Evolutionary conservation across 2,329 filamentous ascomycete genomes (phyloP), one percentile per base, ranked within the genome.

Genomic region (Bipolaris sorokiniana): DNA sequence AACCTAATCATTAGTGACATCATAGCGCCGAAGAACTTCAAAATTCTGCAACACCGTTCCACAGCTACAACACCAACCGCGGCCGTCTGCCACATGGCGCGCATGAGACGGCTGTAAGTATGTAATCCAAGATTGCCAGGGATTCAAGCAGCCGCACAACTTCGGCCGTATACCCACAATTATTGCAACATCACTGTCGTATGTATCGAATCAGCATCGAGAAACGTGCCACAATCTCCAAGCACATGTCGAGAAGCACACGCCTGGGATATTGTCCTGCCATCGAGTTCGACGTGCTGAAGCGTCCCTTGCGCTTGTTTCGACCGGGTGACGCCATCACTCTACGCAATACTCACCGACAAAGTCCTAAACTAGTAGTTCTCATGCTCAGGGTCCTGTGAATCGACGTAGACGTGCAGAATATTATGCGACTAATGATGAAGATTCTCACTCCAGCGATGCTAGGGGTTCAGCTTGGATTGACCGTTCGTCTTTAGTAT

Each of bases 81-180:
- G 67, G 69, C 66, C 69, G 70, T 67, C 58, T 63, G 60, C 44
- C 50, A 62, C 58, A 62, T 64, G 56, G 60, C 51, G 48, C 56
- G 64, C 60, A 62, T 64, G 61, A 59, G 60, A 59, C 59, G 58
- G 57, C 50, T 54, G 56, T 50, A 37, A 36, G 58, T 56, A 48
- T 54, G 56, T 50, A 37, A 36, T 33, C 57, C 59, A 51, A 51
- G 54, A 49, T 41, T n/a, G 47, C n/a, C 57, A 50, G 59, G 62
- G 51, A 53, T 58, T 49, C 50, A 58, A 48, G 55, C 33, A 37
- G 33, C 51, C 51, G 26, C 50, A 51, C 18, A 53, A 54, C 53
- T 57, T 58, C 47, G 59, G 40, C 38, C 45, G 34, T 57, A 56
- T 68, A 62, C 56, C 65, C 68, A 70, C 66, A 65, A 56, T 53